Conservation (phyloP, 2,329 filamentous ascomycete genomes). For the Torrubiella hemipterigena region DNA sequence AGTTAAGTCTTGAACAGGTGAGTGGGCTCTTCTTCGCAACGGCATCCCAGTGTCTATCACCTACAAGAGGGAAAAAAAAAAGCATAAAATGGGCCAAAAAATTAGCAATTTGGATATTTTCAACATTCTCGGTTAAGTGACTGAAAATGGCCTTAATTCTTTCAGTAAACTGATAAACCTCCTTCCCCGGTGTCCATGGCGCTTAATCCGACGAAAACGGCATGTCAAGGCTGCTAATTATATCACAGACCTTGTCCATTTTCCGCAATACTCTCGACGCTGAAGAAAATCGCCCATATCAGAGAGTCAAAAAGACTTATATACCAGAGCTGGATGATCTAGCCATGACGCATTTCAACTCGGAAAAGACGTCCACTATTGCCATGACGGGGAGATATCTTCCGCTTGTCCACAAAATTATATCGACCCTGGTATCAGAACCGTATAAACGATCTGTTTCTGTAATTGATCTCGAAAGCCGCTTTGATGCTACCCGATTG, state of each 20-base stretch:
- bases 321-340: slow-evolving; percentile 35
- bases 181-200: no score
- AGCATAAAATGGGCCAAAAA: no score
- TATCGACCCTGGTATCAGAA: slow-evolving; percentile 36
- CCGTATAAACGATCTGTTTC: slow-evolving; percentile 36
- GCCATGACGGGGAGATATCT: slow-evolving; percentile 39
- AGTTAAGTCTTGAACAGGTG: slow-evolving; percentile 48
- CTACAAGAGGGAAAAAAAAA: no score
- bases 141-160: no score
- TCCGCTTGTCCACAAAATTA: slow-evolving; percentile 43
- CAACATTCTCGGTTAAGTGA: no score
- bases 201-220: no score
- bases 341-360: slow-evolving; percentile 31
- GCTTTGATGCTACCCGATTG: slow-evolving; percentile 41
- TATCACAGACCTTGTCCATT: no score
- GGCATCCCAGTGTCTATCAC: neutral
- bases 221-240: no score
- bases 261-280: no score
- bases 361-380: slow-evolving; percentile 33
- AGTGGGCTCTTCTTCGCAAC: slow-evolving; percentile 14
- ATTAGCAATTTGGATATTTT: no score
- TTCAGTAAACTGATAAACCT: no score
- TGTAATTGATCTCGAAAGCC: slow-evolving; percentile 41
- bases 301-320: slow-evolving; percentile 19
- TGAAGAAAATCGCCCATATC: no score